Conservation (phyloP, 768 basidiomycete genomes). For the Boletus rubescentipes region DNA sequence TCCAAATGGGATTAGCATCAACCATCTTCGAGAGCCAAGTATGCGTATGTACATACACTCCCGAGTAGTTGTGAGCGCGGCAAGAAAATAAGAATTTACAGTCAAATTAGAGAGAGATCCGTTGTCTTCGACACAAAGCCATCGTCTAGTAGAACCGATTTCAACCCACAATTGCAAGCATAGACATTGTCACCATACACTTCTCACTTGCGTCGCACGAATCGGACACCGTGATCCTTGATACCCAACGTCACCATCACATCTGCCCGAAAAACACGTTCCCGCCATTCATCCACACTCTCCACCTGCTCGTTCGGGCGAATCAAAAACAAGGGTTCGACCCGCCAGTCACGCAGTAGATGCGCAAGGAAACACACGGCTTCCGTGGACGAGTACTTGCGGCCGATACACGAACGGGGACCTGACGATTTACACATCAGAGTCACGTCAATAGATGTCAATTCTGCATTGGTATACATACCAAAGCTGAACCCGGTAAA, state of each 20-base stretch:
- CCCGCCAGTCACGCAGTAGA: constrained; percentile 50
- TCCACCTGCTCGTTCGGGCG: constrained; percentile 5
- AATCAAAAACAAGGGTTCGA: constrained; percentile 41
- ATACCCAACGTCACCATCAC: constrained; percentile 16
- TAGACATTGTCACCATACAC: background rate
- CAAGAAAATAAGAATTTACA: too few species aligned
- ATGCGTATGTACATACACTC: too few species aligned
- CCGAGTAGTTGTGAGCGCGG: too few species aligned
- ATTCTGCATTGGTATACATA: background rate
- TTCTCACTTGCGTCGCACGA: constrained; percentile 8
- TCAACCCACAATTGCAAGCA: too few species aligned
- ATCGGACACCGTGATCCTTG: constrained; percentile 10
- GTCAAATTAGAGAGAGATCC: too few species aligned
- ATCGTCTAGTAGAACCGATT: too few species aligned
- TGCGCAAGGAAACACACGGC: constrained; percentile 52
- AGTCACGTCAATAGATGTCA: background rate
- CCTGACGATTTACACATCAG: constrained; percentile 26
- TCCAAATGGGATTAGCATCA: too few species aligned
- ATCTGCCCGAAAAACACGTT: constrained; percentile 13
- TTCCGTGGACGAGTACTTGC: constrained; percentile 53
- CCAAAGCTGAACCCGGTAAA: constrained; percentile 21
- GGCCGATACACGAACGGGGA: constrained; percentile 51
- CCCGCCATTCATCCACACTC: constrained; percentile 16
- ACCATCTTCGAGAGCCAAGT: too few species aligned
- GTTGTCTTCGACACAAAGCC: too few species aligned